Base-by-base conservation (phyloP, 352 stramenopile genomes). In the Globisporangium paddicum region DNA sequence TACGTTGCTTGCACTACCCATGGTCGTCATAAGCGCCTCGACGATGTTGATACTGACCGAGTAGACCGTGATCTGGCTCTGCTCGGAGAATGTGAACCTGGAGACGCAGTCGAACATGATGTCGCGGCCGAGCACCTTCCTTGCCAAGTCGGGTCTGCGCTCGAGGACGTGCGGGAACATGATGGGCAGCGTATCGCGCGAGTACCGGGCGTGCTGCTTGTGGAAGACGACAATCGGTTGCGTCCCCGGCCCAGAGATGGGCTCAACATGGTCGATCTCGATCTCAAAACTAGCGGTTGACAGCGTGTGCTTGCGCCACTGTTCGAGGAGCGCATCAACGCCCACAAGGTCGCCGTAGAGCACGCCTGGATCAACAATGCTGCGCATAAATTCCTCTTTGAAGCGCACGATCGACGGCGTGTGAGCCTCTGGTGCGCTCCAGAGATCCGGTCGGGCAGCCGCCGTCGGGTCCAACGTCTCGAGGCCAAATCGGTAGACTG, bases 41-140 rank as follows among this genome's bases (percentile, higher is more conserved):
- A 60, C 50, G 4, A 61, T 48, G 55, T 58, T 25, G 54, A 67
- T 55, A 40, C 61, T 34, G 14, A 57, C 23, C 19, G 40, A 19
- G 13, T 62, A 54, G 3, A 37, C 14, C 35, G 28, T 52, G 32
- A 67, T 53, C 28, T 28, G 60, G 5, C 25, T 35, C 3, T 9
- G 35, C 11, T 45, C 42, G 8, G 55, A 48, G 37, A 68, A 68
- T 13, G 28, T 45, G 19, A 64, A 57, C 25, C 52, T 55, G 25
- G 62, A 56, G 21, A 30, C 23, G 23, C 55, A 64, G 25, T 60
- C 34, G 44, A 60, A 60, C 32, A 46, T 46, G n/a, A 68, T 35
- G 9, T 68, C 56, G 0, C 42, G 49, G 14, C 51, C 50, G 13
- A 61, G 13, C 16, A 69, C 26, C 19, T 32, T 42, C 13, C 21